Evolutionary conservation across 169 alveolate genomes (phyloP), one percentile per base, ranked within the genome.

Genomic region (Plasmodium coatneyi): DNA sequence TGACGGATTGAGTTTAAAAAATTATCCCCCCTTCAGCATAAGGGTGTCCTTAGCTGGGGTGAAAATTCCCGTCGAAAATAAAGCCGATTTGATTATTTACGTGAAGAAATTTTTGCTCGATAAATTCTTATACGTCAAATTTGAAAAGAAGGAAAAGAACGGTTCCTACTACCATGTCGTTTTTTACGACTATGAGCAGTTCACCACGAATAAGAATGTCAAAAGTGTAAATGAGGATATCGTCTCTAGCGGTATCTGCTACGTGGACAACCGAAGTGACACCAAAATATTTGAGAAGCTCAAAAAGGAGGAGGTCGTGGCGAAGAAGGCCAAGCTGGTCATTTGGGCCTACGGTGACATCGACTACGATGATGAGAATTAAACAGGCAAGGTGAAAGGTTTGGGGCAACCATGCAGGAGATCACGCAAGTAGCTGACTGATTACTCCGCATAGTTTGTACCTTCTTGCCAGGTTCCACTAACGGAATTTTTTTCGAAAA

Each of bases 291-390:
- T 89, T 89, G 94, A 89, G 54, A 89, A 89, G 72, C 71, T 89
- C 28, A 89, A 89, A 25, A 89, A 80, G 54, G 94, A 89, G 22
- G 94, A 89, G 72, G 43, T 28, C 5, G 74, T 66, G 6, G 89
- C 94, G 16, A 89, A 89, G 71, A 89, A 89, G 43, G 72, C 25
- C 34, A 89, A 89, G 52, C 91, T 79, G 16, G 66, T 46, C 36
- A 89, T 89, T 4, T 89, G 94, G 94, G 66, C 94, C 46, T 89
- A 89, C 71, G 94, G 94, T 19, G 94, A 89, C 54, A 89, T 89
- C 36, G 90, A 89, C 54, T 89, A 89, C 28, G 94, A 89, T n/a
- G 94, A 80, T 14, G 90, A 79, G 30, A 78, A 41, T 52, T 72
- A 60, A 76, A 30, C n/a, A n/a, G 34, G 16, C 14, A n/a, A 0